Evolutionary conservation across 257 asterid genomes (phyloP).

Genomic region (Orobanche coerulescens): DNA sequence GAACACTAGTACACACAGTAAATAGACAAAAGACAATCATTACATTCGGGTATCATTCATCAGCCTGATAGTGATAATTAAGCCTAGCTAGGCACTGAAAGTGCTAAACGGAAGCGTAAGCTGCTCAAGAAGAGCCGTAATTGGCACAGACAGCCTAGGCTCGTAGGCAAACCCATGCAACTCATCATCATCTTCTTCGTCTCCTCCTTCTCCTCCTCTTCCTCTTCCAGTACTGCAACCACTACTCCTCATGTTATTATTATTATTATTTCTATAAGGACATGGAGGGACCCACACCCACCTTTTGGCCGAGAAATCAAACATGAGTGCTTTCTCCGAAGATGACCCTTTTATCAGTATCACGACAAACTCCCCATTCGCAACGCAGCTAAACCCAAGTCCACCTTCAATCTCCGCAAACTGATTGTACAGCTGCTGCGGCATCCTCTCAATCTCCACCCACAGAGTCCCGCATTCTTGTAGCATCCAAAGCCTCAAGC

Average conservation of each 20-base stretch:
- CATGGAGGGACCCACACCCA: slow-evolving; percentile 90
- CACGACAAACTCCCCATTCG: slow-evolving; percentile 58
- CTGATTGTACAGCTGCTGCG: slow-evolving; percentile 69
- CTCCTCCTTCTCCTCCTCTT: too few species aligned
- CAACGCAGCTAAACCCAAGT: slow-evolving; percentile 61
- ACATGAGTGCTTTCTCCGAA: slow-evolving; percentile 51
- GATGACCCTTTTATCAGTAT: slow-evolving; percentile 42
- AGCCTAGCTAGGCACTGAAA: slow-evolving; percentile 30
- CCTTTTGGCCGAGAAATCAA: slow-evolving; percentile 47
- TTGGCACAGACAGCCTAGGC: slow-evolving; percentile 64
- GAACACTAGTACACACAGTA: too few species aligned
- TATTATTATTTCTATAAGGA: slow-evolving; percentile 32
- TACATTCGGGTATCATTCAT: too few species aligned
- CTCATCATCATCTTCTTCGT: slow-evolving; percentile 25
- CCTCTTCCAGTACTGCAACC: too few species aligned
- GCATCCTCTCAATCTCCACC: slow-evolving; percentile 95
- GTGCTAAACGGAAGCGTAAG: slow-evolving; percentile 68
- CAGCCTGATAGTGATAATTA: too few species aligned
- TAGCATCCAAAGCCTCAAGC: slow-evolving; percentile 70
- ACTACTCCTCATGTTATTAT: too few species aligned
- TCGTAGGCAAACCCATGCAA: slow-evolving; percentile 76
- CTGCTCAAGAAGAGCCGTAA: slow-evolving; percentile 73
- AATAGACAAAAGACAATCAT: too few species aligned
- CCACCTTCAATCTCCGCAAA: slow-evolving; percentile 68
- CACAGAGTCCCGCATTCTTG: slow-evolving; percentile 60